Percentiles rank a stretch among this genome's conserved stretches.
Evolutionary conservation across 768 basidiomycete species (phyloP).

Genomic region (Amanita muscaria): DNA sequence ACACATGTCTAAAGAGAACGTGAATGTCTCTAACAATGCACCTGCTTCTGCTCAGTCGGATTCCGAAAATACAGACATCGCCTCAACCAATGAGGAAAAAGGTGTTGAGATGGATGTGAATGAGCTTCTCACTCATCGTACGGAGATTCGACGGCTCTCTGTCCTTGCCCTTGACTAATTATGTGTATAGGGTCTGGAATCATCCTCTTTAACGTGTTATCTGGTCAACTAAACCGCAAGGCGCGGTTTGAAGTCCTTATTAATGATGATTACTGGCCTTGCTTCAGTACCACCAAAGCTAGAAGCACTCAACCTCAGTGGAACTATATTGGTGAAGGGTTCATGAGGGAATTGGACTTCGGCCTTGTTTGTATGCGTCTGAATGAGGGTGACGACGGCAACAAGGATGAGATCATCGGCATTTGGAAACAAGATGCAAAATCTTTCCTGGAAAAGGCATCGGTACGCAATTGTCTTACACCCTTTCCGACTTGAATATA

Average conservation of each 20-base stretch:
- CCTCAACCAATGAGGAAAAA: conserved; percentile 16
- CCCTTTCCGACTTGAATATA: conserved; percentile 6
- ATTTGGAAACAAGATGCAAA: conserved; percentile 81
- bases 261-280: conserved; percentile 94
- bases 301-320: conserved; percentile 63
- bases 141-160: conserved; percentile 12
- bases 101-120: conserved; percentile 58
- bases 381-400: conserved; percentile 75
- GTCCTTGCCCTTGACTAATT: conserved; percentile 3
- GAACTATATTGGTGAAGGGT: conserved; percentile 88
- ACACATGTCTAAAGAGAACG: conserved; percentile 11
- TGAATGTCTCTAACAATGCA: neutral
- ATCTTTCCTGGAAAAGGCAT: conserved; percentile 62
- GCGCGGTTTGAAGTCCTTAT: conserved; percentile 83
- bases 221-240: conserved; percentile 71
- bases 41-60: conserved; percentile 7
- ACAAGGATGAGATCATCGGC: conserved; percentile 77
- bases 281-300: conserved; percentile 66
- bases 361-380: conserved; percentile 79
- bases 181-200: conserved; percentile 77
- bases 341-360: conserved; percentile 93
- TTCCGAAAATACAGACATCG: conserved; percentile 5
- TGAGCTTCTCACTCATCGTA: conserved; percentile 67
- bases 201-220: conserved; percentile 77
- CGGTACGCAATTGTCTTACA: conserved; percentile 39